These are phyloP conservation scores for Akanthomyces muscarius DNA, from an alignment of 2,329 filamentous ascomycete genomes.

Conservation along the genomic window DNA sequence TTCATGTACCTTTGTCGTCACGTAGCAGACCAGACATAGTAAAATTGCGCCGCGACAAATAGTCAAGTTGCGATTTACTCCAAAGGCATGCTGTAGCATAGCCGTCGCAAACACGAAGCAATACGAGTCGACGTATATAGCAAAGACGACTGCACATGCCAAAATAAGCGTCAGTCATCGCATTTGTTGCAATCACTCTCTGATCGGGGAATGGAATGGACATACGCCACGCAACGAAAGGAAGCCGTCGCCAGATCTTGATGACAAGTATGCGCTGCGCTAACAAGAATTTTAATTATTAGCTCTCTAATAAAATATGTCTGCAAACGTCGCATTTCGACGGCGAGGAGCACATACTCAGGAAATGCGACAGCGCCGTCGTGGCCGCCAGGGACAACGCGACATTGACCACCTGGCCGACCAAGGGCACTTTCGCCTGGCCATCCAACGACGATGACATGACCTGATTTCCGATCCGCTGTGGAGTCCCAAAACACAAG, in stretches of 20 bases:
- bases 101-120: conserved; percentile 56
- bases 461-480: neutral
- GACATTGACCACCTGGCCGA: conserved; percentile 34
- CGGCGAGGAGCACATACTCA: conserved; percentile 28
- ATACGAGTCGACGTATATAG: conserved; percentile 58
- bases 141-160: conserved; percentile 47
- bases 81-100: conserved; percentile 53
- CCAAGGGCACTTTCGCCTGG: conserved; percentile 28
- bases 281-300: conserved; percentile 19
- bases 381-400: conserved; percentile 32
- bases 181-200: neutral
- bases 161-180: neutral
- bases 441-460: conserved; percentile 6
- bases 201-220: conserved; percentile 6
- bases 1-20: conserved; percentile 54
- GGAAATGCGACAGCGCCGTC: conserved; percentile 33
- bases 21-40: conserved; percentile 58
- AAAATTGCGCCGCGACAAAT: conserved; percentile 57
- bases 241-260: conserved; percentile 38
- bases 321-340: neutral
- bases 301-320: neutral
- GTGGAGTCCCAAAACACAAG: no score
- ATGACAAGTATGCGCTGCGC: conserved; percentile 36
- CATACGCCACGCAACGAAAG: conserved; percentile 42
- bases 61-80: conserved; percentile 46